A percentile compares a stretch with the other conserved stretches of the same genome.
phyloP scores from a whole-genome alignment of 2,329 filamentous ascomycete species.

The Alternaria sp. region DNA sequence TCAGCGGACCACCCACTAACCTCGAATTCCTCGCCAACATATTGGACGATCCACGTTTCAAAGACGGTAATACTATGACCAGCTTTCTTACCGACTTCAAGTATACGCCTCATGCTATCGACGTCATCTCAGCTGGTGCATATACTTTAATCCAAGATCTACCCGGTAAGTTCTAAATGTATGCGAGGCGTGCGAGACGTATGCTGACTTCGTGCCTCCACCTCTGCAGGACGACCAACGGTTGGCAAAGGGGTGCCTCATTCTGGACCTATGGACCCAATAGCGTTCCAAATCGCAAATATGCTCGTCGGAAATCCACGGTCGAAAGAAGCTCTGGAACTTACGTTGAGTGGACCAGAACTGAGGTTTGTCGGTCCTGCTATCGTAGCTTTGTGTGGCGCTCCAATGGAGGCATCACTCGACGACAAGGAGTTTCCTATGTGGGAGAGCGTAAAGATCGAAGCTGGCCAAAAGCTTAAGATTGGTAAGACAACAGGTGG shows the following conservation, averaged over 20 bases:
- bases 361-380: slow-evolving; percentile 64
- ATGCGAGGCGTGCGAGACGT: too few species aligned
- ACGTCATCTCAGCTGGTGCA: slow-evolving; percentile 64
- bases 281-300: slow-evolving; percentile 68
- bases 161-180: slow-evolving; percentile 52
- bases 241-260: slow-evolving; percentile 67
- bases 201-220: too few species aligned
- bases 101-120: slow-evolving; percentile 61
- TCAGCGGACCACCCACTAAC: slow-evolving; percentile 66
- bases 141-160: slow-evolving; percentile 68
- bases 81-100: slow-evolving; percentile 63
- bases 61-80: slow-evolving; percentile 63
- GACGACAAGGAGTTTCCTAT: slow-evolving; percentile 61
- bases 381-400: slow-evolving; percentile 66
- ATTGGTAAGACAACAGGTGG: slow-evolving; percentile 63
- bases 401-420: slow-evolving; percentile 61
- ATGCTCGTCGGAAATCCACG: slow-evolving; percentile 65
- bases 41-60: slow-evolving; percentile 58
- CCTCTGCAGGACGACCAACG: slow-evolving; percentile 51
- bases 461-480: slow-evolving; percentile 61
- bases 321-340: slow-evolving; percentile 65
- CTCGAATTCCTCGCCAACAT: slow-evolving; percentile 64
- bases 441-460: slow-evolving; percentile 64
- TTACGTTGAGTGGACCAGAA: slow-evolving; percentile 68
- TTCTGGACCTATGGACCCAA: slow-evolving; percentile 68